Percentiles rank a stretch among this genome's conserved stretches.
Conservation (phyloP, 805 yeast genomes). For the Candida easanensis region DNA sequence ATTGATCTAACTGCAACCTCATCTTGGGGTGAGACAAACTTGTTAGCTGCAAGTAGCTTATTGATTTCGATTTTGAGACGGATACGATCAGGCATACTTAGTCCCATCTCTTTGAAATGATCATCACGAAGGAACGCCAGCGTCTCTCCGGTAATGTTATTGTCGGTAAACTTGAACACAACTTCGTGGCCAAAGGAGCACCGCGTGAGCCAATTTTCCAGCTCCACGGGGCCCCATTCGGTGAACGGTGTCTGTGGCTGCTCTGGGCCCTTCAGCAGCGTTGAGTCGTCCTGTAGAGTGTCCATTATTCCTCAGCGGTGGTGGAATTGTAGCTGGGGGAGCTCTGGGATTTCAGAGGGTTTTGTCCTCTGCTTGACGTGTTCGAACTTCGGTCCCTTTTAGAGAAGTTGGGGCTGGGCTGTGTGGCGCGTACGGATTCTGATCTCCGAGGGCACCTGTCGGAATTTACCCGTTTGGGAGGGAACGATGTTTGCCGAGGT, state of each 20-base stretch:
- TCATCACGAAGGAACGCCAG: slow-evolving; percentile 65
- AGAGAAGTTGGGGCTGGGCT: neutral
- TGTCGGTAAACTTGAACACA: slow-evolving; percentile 39
- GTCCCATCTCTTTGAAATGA: slow-evolving; percentile 74
- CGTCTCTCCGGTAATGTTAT: slow-evolving; percentile 71
- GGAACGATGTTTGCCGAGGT: too few species aligned
- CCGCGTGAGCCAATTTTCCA: slow-evolving; percentile 25
- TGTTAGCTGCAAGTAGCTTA: slow-evolving; percentile 37
- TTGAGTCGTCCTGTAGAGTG: slow-evolving; percentile 6
- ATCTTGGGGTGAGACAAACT: slow-evolving; percentile 13
- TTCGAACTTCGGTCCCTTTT: too few species aligned
- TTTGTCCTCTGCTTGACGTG: too few species aligned
- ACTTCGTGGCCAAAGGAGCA: slow-evolving; percentile 18
- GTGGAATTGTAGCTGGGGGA: neutral
- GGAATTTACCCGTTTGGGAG: neutral
- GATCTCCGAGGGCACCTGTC: neutral
- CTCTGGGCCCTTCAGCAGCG: slow-evolving; percentile 7
- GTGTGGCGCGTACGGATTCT: neutral
- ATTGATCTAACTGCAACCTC: slow-evolving; percentile 11
- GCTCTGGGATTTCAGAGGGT: neutral
- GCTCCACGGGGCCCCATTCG: slow-evolving; percentile 26
- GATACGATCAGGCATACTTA: slow-evolving; percentile 54
- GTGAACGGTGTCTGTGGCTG: slow-evolving; percentile 5
- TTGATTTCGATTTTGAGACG: slow-evolving; percentile 57
- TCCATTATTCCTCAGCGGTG: neutral